A percentile compares a stretch with the other conserved stretches of the same genome.
Evolutionary conservation across 768 basidiomycete genomes (phyloP).

Genomic region (Mrakia hoshinonis): DNA sequence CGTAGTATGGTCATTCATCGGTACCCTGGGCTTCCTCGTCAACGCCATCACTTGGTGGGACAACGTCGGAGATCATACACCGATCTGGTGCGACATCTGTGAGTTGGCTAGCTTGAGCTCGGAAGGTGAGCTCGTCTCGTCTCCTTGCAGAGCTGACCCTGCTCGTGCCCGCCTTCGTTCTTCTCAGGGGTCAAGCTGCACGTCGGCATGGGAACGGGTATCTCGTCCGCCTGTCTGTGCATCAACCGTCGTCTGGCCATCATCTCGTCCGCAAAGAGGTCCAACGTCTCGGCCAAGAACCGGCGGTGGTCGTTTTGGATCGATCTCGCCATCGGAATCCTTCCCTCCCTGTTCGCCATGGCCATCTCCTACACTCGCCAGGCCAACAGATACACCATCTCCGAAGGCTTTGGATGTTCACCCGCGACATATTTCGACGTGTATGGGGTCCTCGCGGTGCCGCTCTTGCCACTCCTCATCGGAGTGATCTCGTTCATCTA

Average conservation of each 20-base stretch:
- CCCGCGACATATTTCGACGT: not conserved
- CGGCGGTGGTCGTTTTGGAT: conserved; percentile 16
- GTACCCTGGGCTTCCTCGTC: conserved; percentile 47
- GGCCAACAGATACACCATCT: conserved; percentile 16
- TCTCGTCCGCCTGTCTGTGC: conserved; percentile 52
- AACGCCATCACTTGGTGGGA: conserved; percentile 57
- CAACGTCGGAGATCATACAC: conserved; percentile 45
- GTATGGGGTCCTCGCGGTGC: not conserved
- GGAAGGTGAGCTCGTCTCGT: not conserved
- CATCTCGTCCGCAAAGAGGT: conserved; percentile 47
- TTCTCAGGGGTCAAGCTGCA: conserved; percentile 51
- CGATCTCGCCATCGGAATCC: conserved; percentile 9
- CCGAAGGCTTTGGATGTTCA: conserved; percentile 2
- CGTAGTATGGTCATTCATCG: conserved; percentile 53
- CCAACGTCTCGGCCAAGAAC: conserved; percentile 31
- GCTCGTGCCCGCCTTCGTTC: not conserved
- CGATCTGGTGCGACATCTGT: conserved; percentile 75
- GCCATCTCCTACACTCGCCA: conserved; percentile 18
- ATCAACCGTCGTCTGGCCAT: conserved; percentile 52
- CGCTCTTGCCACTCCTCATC: conserved; percentile 1
- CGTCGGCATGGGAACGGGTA: conserved; percentile 46
- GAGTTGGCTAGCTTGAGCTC: conserved; percentile 35
- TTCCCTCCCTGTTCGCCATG: not conserved
- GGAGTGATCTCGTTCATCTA: conserved; percentile 10
- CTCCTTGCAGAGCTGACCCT: not conserved